These are phyloP conservation scores for Saturnispora diversa DNA, from an alignment of 805 yeast genomes.

Conservation along the genomic window DNA sequence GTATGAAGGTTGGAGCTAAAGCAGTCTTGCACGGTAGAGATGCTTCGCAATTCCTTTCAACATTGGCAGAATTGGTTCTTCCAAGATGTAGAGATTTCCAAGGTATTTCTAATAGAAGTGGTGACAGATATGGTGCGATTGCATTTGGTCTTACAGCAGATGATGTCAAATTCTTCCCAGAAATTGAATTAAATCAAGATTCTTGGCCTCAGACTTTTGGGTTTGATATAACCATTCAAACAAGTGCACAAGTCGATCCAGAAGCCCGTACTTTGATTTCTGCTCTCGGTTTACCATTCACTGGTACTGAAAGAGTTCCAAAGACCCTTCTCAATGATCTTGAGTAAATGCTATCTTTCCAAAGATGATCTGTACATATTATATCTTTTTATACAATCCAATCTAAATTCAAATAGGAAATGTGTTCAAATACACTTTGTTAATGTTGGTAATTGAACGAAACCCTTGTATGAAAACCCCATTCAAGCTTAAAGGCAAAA, in stretches of 20 bases:
- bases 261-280: constrained; percentile 83
- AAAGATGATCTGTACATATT: constrained; percentile 3
- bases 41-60: constrained; percentile 76
- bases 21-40: constrained; percentile 68
- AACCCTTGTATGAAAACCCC: too few relatives aligned
- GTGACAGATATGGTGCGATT: constrained; percentile 80
- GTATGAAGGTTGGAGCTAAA: constrained; percentile 88
- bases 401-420: neutral
- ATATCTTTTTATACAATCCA: constrained; percentile 2
- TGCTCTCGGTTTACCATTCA: constrained; percentile 75
- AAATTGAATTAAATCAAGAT: constrained; percentile 83
- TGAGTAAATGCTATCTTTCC: neutral
- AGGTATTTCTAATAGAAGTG: constrained; percentile 69
- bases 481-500: too few relatives aligned
- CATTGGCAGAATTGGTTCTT: constrained; percentile 83
- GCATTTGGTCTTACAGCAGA: constrained; percentile 76
- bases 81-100: constrained; percentile 86
- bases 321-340: constrained; percentile 22
- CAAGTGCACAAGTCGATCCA: constrained; percentile 82
- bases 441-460: too few relatives aligned
- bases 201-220: constrained; percentile 84
- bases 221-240: constrained; percentile 74
- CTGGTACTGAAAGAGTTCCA: constrained; percentile 40
- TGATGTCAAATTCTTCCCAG: constrained; percentile 81
- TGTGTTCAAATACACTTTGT: too few relatives aligned